phyloP scores from a whole-genome alignment of 2,329 filamentous ascomycete genomes.

The Ophiocordyceps camponoti-floridani region DNA sequence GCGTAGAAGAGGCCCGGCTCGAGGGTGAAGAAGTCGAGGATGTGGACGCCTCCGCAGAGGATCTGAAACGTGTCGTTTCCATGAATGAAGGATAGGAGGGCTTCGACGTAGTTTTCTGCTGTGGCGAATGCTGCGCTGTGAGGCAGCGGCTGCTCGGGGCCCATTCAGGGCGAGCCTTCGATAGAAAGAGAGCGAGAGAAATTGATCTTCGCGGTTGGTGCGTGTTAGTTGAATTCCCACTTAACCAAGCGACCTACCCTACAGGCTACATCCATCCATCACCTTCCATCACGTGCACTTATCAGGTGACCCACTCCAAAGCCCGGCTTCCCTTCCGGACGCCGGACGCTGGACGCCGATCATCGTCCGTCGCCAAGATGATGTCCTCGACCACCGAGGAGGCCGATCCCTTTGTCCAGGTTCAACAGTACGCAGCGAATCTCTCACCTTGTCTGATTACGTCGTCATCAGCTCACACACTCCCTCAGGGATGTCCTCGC shows the following conservation, averaged over 20 bases:
- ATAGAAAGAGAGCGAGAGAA: too few relatives aligned
- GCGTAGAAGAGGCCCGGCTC: constrained; percentile 67
- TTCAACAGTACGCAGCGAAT: constrained; percentile 38
- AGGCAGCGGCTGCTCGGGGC: constrained; percentile 42
- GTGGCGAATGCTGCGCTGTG: constrained; percentile 51
- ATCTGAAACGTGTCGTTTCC: constrained; percentile 64
- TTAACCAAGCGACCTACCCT: background rate
- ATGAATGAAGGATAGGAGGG: constrained; percentile 58
- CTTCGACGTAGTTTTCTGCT: constrained; percentile 60
- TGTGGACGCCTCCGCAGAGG: constrained; percentile 92
- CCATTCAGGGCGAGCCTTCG: constrained; percentile 15
- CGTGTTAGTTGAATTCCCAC: background rate
- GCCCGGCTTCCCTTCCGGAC: background rate
- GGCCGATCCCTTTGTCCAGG: constrained; percentile 54
- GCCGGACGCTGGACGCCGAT: background rate
- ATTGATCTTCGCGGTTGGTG: too few relatives aligned
- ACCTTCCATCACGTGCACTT: background rate
- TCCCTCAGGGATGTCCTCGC: constrained; percentile 62
- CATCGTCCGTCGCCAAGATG: constrained; percentile 23
- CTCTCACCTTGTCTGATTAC: background rate
- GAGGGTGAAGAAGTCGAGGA: constrained; percentile 86
- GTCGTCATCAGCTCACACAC: background rate
- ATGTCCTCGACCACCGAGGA: constrained; percentile 52
- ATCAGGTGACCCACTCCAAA: background rate
- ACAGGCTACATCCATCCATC: background rate